Percentiles rank a stretch among this genome's conserved stretches.
These are phyloP conservation scores for Tylopilus rubrobrunneus DNA, from an alignment of 768 basidiomycete species.

Conservation along the genomic window DNA sequence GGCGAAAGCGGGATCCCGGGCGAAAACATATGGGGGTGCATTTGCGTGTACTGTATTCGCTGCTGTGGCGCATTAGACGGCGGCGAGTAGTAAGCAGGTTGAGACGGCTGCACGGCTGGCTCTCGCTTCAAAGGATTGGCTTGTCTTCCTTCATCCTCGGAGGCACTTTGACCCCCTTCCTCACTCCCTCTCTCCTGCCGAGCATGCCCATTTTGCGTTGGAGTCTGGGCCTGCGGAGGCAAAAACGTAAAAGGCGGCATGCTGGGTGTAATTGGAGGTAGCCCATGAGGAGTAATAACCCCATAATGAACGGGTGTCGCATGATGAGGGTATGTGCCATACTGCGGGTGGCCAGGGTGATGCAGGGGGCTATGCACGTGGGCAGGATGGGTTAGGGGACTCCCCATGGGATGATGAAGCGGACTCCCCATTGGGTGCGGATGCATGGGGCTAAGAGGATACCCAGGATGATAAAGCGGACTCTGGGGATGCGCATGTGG, in stretches of 20 bases:
- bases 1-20: constrained; percentile 31
- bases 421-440: constrained; percentile 29
- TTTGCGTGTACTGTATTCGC: constrained; percentile 22
- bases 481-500: constrained; percentile 35
- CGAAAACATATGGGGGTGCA: constrained; percentile 27
- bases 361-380: constrained; percentile 31
- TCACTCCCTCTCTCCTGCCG: constrained; percentile 3
- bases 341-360: constrained; percentile 29
- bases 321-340: constrained; percentile 25
- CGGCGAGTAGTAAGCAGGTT: constrained; percentile 9
- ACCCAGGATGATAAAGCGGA: constrained; percentile 37
- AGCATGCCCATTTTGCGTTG: constrained; percentile 17
- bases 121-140: constrained; percentile 5
- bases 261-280: constrained; percentile 93
- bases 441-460: constrained; percentile 28
- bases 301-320: constrained; percentile 25
- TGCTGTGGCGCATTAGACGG: constrained; percentile 14
- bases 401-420: constrained; percentile 38
- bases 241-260: constrained; percentile 95
- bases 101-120: constrained; percentile 4
- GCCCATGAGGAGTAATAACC: constrained; percentile 66
- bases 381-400: constrained; percentile 29
- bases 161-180: neutral
- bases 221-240: constrained; percentile 39
- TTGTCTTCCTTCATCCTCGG: constrained; percentile 8